phyloP scores from a whole-genome alignment of 768 basidiomycete species.

The Termitomyces sp. region DNA sequence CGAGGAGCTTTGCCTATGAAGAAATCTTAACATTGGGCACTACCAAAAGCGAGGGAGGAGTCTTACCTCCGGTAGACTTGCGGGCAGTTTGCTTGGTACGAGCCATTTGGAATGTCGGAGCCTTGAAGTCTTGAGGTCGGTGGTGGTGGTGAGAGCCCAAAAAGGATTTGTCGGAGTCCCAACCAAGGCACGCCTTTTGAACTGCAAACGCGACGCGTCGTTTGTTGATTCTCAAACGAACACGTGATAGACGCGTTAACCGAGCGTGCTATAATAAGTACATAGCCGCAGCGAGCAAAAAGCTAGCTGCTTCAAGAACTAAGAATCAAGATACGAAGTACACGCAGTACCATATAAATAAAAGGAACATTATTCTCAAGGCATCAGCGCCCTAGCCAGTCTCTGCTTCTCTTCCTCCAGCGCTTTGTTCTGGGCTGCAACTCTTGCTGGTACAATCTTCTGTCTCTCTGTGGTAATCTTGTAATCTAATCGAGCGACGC shows the following conservation, averaged over 20 bases:
- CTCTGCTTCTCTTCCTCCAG: conserved; percentile 44
- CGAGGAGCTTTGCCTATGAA: conserved; percentile 53
- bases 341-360: background rate
- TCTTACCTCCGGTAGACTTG: conserved; percentile 69
- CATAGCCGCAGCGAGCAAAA: too few relatives aligned
- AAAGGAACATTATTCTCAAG: background rate
- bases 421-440: conserved; percentile 43
- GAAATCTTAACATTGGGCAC: background rate
- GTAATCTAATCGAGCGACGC: conserved; percentile 43
- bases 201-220: conserved; percentile 15
- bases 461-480: conserved; percentile 44
- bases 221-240: conserved; percentile 8
- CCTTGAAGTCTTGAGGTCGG: background rate
- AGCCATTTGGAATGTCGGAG: conserved; percentile 44
- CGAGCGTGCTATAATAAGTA: background rate
- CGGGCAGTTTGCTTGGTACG: conserved; percentile 77
- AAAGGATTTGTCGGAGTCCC: conserved; percentile 17
- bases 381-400: conserved; percentile 16
- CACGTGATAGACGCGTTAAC: conserved; percentile 9
- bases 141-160: conserved; percentile 24
- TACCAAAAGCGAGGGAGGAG: background rate
- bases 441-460: conserved; percentile 43
- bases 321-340: background rate
- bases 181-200: conserved; percentile 23
- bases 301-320: too few relatives aligned